Conservation (phyloP, 495 filamentous ascomycete genomes). For the Aspergillus wentii region DNA sequence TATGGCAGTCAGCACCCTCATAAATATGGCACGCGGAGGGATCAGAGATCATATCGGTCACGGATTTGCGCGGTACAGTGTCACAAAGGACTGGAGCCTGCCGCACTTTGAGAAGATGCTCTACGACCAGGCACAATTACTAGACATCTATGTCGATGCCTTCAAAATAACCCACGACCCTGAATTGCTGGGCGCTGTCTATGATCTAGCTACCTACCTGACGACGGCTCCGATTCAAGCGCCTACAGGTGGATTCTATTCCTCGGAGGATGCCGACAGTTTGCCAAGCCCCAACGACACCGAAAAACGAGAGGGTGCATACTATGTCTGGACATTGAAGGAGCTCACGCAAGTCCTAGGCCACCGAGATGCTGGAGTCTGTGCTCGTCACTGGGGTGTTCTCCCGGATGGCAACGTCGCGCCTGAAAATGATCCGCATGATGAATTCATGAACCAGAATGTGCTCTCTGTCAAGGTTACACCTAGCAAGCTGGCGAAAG, state of each 20-base stretch:
- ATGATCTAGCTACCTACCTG: slow-evolving; percentile 81
- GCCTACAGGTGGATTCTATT: slow-evolving; percentile 72
- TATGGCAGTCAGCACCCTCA: slow-evolving; percentile 81
- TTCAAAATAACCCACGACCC: slow-evolving; percentile 67
- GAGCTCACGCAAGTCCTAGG: slow-evolving; percentile 79
- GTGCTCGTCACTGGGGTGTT: slow-evolving; percentile 82
- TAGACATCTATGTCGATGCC: slow-evolving; percentile 83
- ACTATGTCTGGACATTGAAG: slow-evolving; percentile 89
- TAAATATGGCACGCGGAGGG: slow-evolving; percentile 78
- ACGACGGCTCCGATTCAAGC: slow-evolving; percentile 59
- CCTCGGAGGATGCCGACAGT: slow-evolving; percentile 92
- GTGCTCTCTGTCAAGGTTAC: slow-evolving; percentile 56
- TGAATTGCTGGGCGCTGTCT: slow-evolving; percentile 74
- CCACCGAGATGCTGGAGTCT: slow-evolving; percentile 63
- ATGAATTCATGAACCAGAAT: slow-evolving; percentile 84
- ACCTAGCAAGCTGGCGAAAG: slow-evolving; percentile 63
- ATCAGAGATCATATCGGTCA: slow-evolving; percentile 91
- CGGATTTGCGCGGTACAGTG: slow-evolving; percentile 86
- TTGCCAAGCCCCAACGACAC: slow-evolving; percentile 65
- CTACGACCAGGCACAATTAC: slow-evolving; percentile 85
- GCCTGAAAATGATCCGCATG: slow-evolving; percentile 79
- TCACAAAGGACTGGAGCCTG: slow-evolving; percentile 85
- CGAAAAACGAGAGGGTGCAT: slow-evolving; percentile 90
- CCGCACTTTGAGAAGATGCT: slow-evolving; percentile 99
- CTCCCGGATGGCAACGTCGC: slow-evolving; percentile 83